Evolutionary conservation across 148 eudicot genomes (phyloP), one percentile per base, ranked within the genome.

Genomic region (Nyssa sinensis): DNA sequence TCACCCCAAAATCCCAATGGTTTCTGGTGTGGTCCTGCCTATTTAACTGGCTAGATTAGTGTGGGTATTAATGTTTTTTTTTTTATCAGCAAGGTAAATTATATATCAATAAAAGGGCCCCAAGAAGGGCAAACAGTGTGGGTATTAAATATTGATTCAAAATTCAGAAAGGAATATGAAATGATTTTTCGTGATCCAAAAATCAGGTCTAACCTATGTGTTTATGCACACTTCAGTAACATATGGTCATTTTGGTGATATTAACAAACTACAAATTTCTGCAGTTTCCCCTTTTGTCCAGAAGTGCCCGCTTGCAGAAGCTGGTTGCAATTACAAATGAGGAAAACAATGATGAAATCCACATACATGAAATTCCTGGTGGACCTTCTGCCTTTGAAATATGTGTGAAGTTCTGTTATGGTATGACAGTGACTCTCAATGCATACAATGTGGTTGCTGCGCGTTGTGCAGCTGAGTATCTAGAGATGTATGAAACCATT

Each of bases 381-480:
- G 98, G 98, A 67, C 90, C 93, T 14, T 66, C 89, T 25, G 88
- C 97, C 53, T 94, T 94, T 69, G 98, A 94, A 72, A 79, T 92
- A 73, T 91, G 98, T 70, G 92, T 81, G 14, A 94, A 94, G 70
- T 94, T 89, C 81, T 94, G 98, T 79, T 94, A 94, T 14, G 97
- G 97, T 14, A 93, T 93, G 93, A 86, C 85, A 3, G 94, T 91
- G 69, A 94, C 97, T 16, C 84, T 94, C 64, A 94, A 91, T 31
- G 88, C 98, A 21, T 90, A 90, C 85, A 93, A 93, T 12, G 94
- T 93, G 33, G 91, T 91, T 9, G 84, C 97, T 32, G 91, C 97
- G 35, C 89, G 97, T 1, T 94, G 98, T 83, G 98, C 98, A 5
- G 94, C 94, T 13, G 97, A 91, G 75, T 94, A 86, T 79, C 86